These are phyloP conservation scores for Nakazawaea holstii DNA, from an alignment of 805 yeast genomes.

Conservation along the genomic window DNA sequence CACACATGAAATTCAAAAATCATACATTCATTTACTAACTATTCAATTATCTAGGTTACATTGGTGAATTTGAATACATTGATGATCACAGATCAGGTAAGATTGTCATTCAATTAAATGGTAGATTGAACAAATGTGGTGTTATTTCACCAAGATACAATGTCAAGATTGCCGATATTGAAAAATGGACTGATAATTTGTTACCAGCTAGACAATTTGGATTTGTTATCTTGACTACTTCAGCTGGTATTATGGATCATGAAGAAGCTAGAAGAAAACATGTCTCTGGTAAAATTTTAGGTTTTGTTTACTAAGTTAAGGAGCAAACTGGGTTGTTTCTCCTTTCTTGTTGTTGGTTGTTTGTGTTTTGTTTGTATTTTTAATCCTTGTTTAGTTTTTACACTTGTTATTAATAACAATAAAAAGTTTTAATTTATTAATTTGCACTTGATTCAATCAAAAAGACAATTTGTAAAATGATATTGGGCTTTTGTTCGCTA, in stretches of 20 bases:
- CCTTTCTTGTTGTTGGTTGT: too few relatives aligned
- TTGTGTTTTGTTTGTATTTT: not conserved
- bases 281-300: conserved; percentile 98
- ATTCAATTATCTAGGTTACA: conserved; percentile 49
- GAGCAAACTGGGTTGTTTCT: too few relatives aligned
- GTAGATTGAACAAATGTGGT: conserved; percentile 98
- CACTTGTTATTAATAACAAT: not conserved
- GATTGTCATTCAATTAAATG: conserved; percentile 94
- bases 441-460: too few relatives aligned
- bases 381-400: not conserved
- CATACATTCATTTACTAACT: conserved; percentile 33
- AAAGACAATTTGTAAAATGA: too few relatives aligned
- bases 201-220: conserved; percentile 99
- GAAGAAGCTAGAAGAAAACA: conserved; percentile 99
- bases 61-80: conserved; percentile 97
- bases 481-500: too few relatives aligned
- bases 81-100: conserved; percentile 99
- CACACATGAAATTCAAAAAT: too few relatives aligned
- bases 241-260: conserved; percentile 99
- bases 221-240: conserved; percentile 95
- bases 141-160: conserved; percentile 98
- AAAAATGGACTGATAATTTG: conserved; percentile 98
- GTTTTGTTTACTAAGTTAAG: conserved; percentile 92
- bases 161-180: conserved; percentile 91
- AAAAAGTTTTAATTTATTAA: too few relatives aligned